These are phyloP conservation scores for Aurantiochytrium sp. DNA, from an alignment of 108 stramenopile genomes.

Conservation along the genomic window DNA sequence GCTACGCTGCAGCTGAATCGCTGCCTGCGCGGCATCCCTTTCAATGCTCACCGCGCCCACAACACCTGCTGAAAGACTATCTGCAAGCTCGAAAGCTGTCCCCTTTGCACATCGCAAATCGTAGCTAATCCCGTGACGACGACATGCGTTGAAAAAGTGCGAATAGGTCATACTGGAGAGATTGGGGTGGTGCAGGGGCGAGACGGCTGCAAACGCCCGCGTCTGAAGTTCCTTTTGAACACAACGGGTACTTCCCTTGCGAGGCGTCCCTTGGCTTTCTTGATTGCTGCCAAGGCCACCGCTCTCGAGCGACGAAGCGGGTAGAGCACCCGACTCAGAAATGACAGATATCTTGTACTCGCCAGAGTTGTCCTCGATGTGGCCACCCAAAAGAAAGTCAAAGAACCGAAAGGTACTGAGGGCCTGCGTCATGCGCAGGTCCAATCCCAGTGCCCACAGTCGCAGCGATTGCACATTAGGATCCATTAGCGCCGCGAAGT, in stretches of 20 bases:
- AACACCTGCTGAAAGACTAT: not conserved
- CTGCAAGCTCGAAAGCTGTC: not conserved
- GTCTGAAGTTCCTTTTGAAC: not conserved
- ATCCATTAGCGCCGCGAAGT: not conserved
- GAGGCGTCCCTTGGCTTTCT: not conserved
- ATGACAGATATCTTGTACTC: not conserved
- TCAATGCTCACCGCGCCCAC: not conserved
- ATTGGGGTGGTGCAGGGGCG: not conserved
- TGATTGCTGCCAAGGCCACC: not conserved
- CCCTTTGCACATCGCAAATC: not conserved
- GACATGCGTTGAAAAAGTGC: not conserved
- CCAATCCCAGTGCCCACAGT: not conserved
- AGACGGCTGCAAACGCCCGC: not conserved
- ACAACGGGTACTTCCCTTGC: not conserved
- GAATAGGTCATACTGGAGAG: not conserved
- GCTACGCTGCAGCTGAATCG: not conserved
- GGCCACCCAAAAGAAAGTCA: not conserved
- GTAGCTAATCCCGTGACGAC: not conserved
- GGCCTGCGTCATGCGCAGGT: not conserved
- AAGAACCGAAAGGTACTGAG: not conserved
- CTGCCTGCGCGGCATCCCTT: not conserved
- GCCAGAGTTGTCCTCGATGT: not conserved
- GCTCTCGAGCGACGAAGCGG: too few species aligned
- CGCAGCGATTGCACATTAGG: not conserved
- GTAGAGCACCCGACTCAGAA: not conserved